phyloP scores from a whole-genome alignment of 2,329 filamentous ascomycete genomes.

The Graphilbum ipis-grandicollis region DNA sequence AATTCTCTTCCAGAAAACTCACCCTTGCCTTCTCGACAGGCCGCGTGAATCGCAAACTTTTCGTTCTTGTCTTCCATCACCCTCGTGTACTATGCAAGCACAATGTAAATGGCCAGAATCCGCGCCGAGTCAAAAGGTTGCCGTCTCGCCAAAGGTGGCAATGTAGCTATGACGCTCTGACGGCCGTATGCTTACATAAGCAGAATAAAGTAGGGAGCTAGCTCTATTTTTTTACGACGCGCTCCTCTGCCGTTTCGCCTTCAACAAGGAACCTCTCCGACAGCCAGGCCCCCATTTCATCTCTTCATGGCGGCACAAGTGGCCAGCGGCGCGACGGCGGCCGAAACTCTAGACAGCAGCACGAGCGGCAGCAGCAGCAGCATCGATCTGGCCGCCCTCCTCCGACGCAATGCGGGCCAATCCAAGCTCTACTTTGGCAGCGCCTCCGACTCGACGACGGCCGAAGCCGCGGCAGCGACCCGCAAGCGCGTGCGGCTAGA shows the following conservation, averaged over 20 bases:
- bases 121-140: no score
- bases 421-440: slow-evolving; percentile 21
- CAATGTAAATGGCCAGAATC: no score
- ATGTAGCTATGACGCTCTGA: no score
- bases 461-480: neutral
- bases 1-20: slow-evolving; percentile 19
- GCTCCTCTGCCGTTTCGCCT: neutral
- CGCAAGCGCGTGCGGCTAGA: slow-evolving; percentile 18
- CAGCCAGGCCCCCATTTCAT: no score
- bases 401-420: slow-evolving; percentile 23
- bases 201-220: no score
- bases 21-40: slow-evolving; percentile 74
- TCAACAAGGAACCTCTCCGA: neutral
- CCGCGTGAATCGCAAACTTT: slow-evolving; percentile 74
- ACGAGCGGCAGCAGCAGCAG: no score
- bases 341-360: no score
- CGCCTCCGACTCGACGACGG: neutral
- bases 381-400: slow-evolving; percentile 17
- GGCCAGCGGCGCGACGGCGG: slow-evolving; percentile 9
- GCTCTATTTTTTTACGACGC: neutral
- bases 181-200: no score
- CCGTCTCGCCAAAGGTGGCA: no score
- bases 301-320: slow-evolving; percentile 17
- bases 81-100: neutral
- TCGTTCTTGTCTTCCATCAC: slow-evolving; percentile 6